Conservation (phyloP, 768 basidiomycete species). For the Omphalotus guepiniiformis region DNA sequence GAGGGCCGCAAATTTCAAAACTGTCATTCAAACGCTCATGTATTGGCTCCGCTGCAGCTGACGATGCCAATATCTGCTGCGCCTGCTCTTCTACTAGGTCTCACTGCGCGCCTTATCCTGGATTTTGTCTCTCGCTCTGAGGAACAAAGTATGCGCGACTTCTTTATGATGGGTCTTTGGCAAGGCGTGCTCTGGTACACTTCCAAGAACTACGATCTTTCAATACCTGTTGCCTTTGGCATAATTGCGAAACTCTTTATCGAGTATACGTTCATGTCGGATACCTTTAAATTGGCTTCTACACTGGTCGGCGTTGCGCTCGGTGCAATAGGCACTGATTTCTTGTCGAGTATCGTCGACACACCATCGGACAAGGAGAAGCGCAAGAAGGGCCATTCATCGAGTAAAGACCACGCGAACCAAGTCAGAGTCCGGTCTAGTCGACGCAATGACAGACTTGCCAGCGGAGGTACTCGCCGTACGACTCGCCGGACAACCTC, state of each 20-base stretch:
- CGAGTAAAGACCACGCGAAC: slow-evolving; percentile 18
- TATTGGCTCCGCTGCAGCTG: slow-evolving; percentile 5
- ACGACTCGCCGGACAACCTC: slow-evolving; percentile 31
- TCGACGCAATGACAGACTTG: slow-evolving; percentile 8
- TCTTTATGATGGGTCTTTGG: slow-evolving; percentile 66
- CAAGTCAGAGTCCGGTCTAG: slow-evolving; percentile 17
- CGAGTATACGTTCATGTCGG: slow-evolving; percentile 55
- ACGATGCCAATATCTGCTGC: slow-evolving; percentile 36
- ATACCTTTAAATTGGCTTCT: slow-evolving; percentile 50
- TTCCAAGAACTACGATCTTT: slow-evolving; percentile 49
- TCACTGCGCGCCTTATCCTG: slow-evolving; percentile 68
- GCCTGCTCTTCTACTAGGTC: slow-evolving; percentile 67
- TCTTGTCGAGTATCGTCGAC: slow-evolving; percentile 64
- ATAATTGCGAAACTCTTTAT: slow-evolving; percentile 59
- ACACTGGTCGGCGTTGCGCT: slow-evolving; percentile 64
- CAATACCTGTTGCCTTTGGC: slow-evolving; percentile 51
- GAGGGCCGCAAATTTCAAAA: neutral
- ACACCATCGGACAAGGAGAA: slow-evolving; percentile 31
- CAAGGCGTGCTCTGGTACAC: slow-evolving; percentile 74
- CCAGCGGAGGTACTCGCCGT: slow-evolving; percentile 9
- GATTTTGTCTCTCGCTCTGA: slow-evolving; percentile 50
- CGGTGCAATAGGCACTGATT: slow-evolving; percentile 67
- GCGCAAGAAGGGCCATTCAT: slow-evolving; percentile 25
- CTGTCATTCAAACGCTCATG: slow-evolving; percentile 2
- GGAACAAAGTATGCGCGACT: slow-evolving; percentile 49